Conservation (phyloP, 2,329 filamentous ascomycete species). For the Botryotinia globosa region DNA sequence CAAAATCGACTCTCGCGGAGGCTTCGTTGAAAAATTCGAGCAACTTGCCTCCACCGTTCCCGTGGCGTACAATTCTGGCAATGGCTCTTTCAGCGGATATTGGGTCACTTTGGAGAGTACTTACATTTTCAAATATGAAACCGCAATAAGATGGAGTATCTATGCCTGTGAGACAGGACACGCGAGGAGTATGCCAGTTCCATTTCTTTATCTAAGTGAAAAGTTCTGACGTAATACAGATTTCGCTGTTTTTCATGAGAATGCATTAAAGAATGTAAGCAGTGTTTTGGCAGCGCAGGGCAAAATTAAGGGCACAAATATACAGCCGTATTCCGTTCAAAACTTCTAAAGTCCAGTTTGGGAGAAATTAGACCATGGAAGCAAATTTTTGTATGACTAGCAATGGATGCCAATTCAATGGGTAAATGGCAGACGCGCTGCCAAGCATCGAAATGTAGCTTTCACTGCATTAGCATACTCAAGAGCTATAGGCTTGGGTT, state of each 20-base stretch:
- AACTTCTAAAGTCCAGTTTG: neutral
- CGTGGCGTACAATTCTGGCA: slow-evolving; percentile 2
- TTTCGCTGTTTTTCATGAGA: slow-evolving; percentile 15
- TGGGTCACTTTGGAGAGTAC: slow-evolving; percentile 9
- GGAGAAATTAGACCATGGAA: neutral
- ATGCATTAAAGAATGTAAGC: slow-evolving; percentile 8
- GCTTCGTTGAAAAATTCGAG: slow-evolving; percentile 10
- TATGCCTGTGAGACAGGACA: slow-evolving; percentile 14
- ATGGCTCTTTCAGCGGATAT: slow-evolving; percentile 7
- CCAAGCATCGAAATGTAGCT: neutral
- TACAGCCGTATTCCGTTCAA: slow-evolving; percentile 3
- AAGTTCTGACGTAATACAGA: neutral
- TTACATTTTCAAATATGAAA: slow-evolving; percentile 16
- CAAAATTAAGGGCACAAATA: neutral
- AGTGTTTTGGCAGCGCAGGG: slow-evolving; percentile 6
- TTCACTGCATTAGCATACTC: neutral
- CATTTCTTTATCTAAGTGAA: neutral
- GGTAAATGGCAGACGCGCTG: neutral
- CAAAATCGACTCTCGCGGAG: neutral
- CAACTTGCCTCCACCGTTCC: slow-evolving; percentile 6
- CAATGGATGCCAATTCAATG: neutral
- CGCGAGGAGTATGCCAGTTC: neutral
- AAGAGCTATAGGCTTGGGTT: neutral
- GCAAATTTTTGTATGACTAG: neutral
- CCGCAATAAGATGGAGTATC: slow-evolving; percentile 10